These are phyloP conservation scores for Seiridium cupressi DNA, from an alignment of 2,329 filamentous ascomycete species.

Conservation along the genomic window DNA sequence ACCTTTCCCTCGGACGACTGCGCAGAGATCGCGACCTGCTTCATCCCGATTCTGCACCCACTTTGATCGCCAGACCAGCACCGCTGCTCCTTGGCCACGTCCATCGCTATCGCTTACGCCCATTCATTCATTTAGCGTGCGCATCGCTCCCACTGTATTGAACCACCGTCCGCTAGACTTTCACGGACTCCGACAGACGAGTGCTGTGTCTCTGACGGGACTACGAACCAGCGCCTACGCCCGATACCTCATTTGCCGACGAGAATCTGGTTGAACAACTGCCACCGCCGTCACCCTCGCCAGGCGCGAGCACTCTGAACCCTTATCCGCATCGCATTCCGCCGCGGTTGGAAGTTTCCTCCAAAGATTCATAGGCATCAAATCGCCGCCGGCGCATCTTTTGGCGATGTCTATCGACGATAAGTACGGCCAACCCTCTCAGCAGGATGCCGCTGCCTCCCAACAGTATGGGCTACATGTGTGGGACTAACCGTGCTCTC, in stretches of 20 bases:
- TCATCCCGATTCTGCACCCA: neutral
- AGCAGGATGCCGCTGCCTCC: neutral
- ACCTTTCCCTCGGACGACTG: neutral
- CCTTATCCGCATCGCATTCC: too few species aligned
- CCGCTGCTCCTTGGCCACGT: neutral
- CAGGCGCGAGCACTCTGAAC: constrained; percentile 2
- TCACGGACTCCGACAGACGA: neutral
- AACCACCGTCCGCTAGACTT: neutral
- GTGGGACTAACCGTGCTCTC: constrained; percentile 27
- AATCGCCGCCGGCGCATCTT: neutral
- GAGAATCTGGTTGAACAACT: neutral
- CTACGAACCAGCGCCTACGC: neutral
- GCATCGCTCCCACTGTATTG: neutral
- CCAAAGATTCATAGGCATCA: neutral
- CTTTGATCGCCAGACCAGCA: neutral
- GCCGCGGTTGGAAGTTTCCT: neutral
- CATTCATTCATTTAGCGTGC: neutral
- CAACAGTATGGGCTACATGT: neutral
- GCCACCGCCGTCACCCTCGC: neutral
- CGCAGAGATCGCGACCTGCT: neutral
- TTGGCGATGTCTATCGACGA: constrained; percentile 3
- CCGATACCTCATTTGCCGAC: neutral
- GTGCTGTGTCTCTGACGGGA: neutral
- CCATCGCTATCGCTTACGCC: neutral
- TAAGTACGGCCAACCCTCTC: constrained; percentile 1